These are phyloP conservation scores for Fraxinus greggii DNA, from an alignment of 305 asterid species.

Conservation along the genomic window DNA sequence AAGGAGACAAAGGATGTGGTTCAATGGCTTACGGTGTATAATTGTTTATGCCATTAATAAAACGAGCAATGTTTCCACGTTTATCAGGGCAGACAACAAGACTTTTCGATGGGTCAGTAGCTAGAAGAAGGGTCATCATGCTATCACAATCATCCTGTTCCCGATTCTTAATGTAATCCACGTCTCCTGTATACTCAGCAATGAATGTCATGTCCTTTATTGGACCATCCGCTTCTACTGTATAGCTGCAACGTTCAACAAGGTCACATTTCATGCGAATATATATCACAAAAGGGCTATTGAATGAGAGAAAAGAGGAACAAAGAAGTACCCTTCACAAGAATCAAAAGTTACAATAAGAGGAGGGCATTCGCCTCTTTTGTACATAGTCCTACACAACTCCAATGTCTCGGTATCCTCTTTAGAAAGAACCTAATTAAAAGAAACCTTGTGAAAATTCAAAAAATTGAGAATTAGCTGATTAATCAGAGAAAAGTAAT, in stretches of 20 bases:
- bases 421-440: slow-evolving; percentile 60
- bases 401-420: slow-evolving; percentile 63
- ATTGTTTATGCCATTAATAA: slow-evolving; percentile 81
- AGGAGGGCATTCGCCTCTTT: slow-evolving; percentile 74
- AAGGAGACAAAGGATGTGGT: slow-evolving; percentile 14
- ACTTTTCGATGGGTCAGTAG: slow-evolving; percentile 51
- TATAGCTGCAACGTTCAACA: slow-evolving; percentile 55
- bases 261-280: slow-evolving; percentile 10
- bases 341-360: slow-evolving; percentile 67
- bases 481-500: slow-evolving; percentile 7
- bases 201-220: slow-evolving; percentile 77
- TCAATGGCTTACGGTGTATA: slow-evolving; percentile 58
- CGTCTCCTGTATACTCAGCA: slow-evolving; percentile 83
- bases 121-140: slow-evolving; percentile 81
- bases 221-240: slow-evolving; percentile 80
- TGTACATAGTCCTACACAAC: slow-evolving; percentile 53
- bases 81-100: slow-evolving; percentile 79
- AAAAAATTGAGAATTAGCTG: not conserved
- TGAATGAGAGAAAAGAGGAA: slow-evolving; percentile 3
- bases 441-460: not conserved
- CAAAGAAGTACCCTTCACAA: slow-evolving; percentile 65
- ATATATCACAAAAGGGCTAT: not conserved
- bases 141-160: slow-evolving; percentile 80
- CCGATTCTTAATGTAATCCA: slow-evolving; percentile 68
- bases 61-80: slow-evolving; percentile 75